phyloP scores from a whole-genome alignment of 2,329 filamentous ascomycete genomes.

The Diaporthe caulivora region DNA sequence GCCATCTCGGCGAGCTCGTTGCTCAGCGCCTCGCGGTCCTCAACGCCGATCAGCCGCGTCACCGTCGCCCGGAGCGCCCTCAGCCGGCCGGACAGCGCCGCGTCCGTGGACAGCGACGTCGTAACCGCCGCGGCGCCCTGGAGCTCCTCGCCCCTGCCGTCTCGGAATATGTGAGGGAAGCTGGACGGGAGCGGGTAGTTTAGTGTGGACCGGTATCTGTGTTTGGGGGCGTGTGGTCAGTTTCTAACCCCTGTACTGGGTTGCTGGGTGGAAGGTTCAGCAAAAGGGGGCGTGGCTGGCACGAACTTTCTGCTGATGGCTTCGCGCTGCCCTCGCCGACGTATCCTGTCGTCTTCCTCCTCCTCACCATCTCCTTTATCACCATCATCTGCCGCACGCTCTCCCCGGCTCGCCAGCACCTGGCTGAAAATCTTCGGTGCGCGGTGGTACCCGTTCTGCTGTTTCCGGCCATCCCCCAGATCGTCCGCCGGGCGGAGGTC shows the following conservation, averaged over 20 bases:
- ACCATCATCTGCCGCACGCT: slow-evolving; percentile 46
- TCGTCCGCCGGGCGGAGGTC: slow-evolving; percentile 57
- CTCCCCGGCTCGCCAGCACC: slow-evolving; percentile 50
- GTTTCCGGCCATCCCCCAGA: slow-evolving; percentile 42
- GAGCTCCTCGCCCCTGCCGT: slow-evolving; percentile 52
- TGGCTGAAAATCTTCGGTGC: slow-evolving; percentile 56
- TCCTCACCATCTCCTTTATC: slow-evolving; percentile 44
- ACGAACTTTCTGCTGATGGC: slow-evolving; percentile 44
- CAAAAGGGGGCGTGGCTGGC: neutral
- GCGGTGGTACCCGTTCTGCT: slow-evolving; percentile 42
- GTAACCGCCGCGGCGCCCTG: slow-evolving; percentile 60
- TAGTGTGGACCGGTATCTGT: slow-evolving; percentile 66
- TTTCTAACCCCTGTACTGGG: slow-evolving; percentile 23
- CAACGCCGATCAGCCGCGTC: slow-evolving; percentile 72
- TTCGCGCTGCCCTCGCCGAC: slow-evolving; percentile 44
- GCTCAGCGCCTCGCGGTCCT: slow-evolving; percentile 86
- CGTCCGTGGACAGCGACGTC: slow-evolving; percentile 79
- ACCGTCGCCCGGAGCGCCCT: slow-evolving; percentile 75
- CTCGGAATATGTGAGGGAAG: slow-evolving; percentile 81
- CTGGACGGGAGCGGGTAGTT: slow-evolving; percentile 85
- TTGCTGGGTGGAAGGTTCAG: neutral
- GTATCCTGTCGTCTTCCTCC: slow-evolving; percentile 43
- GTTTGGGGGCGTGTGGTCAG: slow-evolving; percentile 16
- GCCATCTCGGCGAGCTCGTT: slow-evolving; percentile 86
- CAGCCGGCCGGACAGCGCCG: slow-evolving; percentile 77